Evolutionary conservation across 1,284 basidiomycete genomes (phyloP).

Genomic region (Cerioporus squamosus): DNA sequence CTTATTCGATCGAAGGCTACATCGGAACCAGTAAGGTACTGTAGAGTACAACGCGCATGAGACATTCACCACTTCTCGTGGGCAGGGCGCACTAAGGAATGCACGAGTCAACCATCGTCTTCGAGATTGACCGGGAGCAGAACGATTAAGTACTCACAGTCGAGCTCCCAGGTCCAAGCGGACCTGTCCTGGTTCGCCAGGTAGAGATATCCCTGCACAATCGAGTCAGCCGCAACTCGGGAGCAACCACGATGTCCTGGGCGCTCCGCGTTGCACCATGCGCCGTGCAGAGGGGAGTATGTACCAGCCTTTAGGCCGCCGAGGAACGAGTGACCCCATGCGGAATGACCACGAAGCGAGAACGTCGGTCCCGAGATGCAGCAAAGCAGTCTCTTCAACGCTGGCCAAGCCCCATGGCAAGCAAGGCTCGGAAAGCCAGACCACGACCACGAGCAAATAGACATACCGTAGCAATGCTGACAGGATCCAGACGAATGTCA

Average conservation of each 20-base stretch:
- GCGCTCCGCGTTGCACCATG: background rate
- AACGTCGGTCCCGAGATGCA: too few species aligned
- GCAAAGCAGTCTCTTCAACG: too few species aligned
- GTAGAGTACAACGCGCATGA: background rate
- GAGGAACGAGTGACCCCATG: too few species aligned
- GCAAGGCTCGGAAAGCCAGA: too few species aligned
- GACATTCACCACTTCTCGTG: slow-evolving; percentile 28
- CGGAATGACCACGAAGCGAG: too few species aligned
- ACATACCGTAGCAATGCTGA: slow-evolving; percentile 67
- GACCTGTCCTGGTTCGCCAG: slow-evolving; percentile 48
- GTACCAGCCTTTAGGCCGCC: too few species aligned
- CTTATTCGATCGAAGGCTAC: background rate
- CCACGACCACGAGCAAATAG: background rate
- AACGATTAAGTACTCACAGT: slow-evolving; percentile 38
- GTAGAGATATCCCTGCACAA: slow-evolving; percentile 43
- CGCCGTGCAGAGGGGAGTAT: too few species aligned
- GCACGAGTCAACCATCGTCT: background rate
- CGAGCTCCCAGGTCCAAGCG: slow-evolving; percentile 57
- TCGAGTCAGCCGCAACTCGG: background rate
- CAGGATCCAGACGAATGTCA: slow-evolving; percentile 56
- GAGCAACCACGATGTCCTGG: background rate
- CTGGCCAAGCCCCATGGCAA: too few species aligned
- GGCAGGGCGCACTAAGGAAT: slow-evolving; percentile 46
- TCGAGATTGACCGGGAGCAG: background rate
- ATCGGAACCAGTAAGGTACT: background rate